Conservation (phyloP, 306 rosid genomes). For the Trifolium pratense region DNA sequence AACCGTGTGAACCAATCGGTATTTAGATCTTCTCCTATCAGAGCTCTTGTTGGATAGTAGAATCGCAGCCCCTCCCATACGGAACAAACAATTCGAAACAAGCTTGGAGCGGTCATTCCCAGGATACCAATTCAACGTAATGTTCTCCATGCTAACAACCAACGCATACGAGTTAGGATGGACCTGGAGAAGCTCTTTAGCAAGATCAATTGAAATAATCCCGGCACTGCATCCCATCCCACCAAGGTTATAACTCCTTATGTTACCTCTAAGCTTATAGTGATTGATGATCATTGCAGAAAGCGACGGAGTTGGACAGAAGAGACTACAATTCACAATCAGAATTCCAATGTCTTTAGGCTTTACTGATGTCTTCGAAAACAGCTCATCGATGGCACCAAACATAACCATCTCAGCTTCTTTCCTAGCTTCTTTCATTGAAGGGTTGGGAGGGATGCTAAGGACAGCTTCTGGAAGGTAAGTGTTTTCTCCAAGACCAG, state of each 20-base stretch:
- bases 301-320: constrained; percentile 87
- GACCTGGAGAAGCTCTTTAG: constrained; percentile 85
- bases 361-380: constrained; percentile 68
- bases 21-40: constrained; percentile 76
- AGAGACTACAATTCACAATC: constrained; percentile 83
- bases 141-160: constrained; percentile 84
- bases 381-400: constrained; percentile 82
- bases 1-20: constrained; percentile 64
- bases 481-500: constrained; percentile 76
- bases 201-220: constrained; percentile 79
- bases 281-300: constrained; percentile 86
- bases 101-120: constrained; percentile 89
- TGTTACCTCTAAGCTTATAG: constrained; percentile 83
- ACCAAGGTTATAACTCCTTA: constrained; percentile 73
- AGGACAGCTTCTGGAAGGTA: constrained; percentile 86
- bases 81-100: constrained; percentile 81
- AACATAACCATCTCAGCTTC: constrained; percentile 68
- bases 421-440: constrained; percentile 83
- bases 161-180: constrained; percentile 86
- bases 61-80: constrained; percentile 88
- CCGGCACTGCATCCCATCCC: constrained; percentile 97
- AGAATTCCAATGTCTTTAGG: constrained; percentile 79
- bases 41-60: constrained; percentile 76
- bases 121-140: constrained; percentile 81
- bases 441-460: constrained; percentile 78